Percentiles rank a stretch among this genome's conserved stretches.
phyloP scores from a whole-genome alignment of 2,329 filamentous ascomycete genomes.

The Aspergillus niger region DNA sequence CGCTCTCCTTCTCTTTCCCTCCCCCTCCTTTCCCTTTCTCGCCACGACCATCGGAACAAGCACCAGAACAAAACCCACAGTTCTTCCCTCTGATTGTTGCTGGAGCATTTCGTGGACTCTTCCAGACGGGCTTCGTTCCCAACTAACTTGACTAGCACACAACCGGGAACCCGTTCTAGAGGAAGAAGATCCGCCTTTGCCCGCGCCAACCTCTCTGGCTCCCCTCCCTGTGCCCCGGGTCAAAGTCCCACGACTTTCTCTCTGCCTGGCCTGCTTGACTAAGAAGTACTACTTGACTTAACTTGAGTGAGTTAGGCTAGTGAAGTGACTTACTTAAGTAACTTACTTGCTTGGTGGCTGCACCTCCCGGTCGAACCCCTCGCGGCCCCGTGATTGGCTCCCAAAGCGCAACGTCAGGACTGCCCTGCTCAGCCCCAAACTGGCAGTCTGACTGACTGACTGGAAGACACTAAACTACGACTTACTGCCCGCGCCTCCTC shows the following conservation, averaged over 20 bases:
- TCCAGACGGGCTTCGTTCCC: too few relatives aligned
- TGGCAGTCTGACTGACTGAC: too few relatives aligned
- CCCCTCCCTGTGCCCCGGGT: not conserved
- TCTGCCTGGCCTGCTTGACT: not conserved
- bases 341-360: not conserved
- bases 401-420: slow-evolving; percentile 21
- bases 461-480: too few relatives aligned
- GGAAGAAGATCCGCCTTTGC: too few relatives aligned
- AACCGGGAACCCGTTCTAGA: not conserved
- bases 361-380: slow-evolving; percentile 19
- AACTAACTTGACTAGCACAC: too few relatives aligned
- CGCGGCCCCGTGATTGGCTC: slow-evolving; percentile 22
- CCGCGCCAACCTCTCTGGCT: too few relatives aligned
- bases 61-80: too few relatives aligned
- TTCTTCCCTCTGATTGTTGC: too few relatives aligned
- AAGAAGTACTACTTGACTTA: too few relatives aligned
- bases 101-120: too few relatives aligned
- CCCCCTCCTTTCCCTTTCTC: slow-evolving; percentile 3
- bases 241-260: not conserved
- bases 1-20: not conserved
- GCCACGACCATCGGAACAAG: slow-evolving; percentile 5
- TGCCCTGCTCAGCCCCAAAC: slow-evolving; percentile 14
- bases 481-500: slow-evolving; percentile 14
- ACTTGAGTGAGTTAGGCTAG: too few relatives aligned
- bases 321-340: too few relatives aligned